Evolutionary conservation across 2,329 filamentous ascomycete genomes (phyloP), one percentile per base, ranked within the genome.

Genomic region (Byssothecium circinans): DNA sequence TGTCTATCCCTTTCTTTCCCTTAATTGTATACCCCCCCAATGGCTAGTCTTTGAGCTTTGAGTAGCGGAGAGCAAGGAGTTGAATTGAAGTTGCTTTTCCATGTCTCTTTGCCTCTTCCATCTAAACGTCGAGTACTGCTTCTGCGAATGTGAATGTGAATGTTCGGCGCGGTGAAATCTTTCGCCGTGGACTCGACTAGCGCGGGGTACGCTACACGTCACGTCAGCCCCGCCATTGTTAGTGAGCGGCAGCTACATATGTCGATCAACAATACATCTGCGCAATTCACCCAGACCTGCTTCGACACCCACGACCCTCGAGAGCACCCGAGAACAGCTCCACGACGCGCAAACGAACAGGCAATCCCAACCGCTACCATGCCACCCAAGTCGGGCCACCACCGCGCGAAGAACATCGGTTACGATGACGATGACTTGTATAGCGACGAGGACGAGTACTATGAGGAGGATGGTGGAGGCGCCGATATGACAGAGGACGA

Each of bases 391-490:
- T 59, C 64, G 27, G 68, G 69, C 36, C 63, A 69, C 49, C 73
- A 73, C 35, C 69, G 76, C 59, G 70, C 75, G 42, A 76, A 77
- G 56, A 75, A 75, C 44, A 60, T 78, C 32, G 71, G 65, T 47
- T 78, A 76, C 55, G 74, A 78, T 41, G 75, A 75, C 22, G 77
- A 80, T 53, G 80, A 83, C 54, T 52, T 78, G 12, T 78, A 80
- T 60, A 73, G 75, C 50, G 78, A 76, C 50, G 77, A 80, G 42
- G 77, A 79, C 23, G 74, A 75, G 10, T 71, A 72, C 22, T 72
- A 74, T 29, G 71, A 75, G 49, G 70, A 68, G 37, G 68, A 67
- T 20, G 67, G 56, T 4, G 69, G 64, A 49, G 57, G 50, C 32
- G 57, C 58, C 2, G 57, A 38, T 2, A 64, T 62, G 54, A 60